Base-by-base conservation (phyloP, 139 green algal species). In the Deuterostichococcus epilithicus region DNA sequence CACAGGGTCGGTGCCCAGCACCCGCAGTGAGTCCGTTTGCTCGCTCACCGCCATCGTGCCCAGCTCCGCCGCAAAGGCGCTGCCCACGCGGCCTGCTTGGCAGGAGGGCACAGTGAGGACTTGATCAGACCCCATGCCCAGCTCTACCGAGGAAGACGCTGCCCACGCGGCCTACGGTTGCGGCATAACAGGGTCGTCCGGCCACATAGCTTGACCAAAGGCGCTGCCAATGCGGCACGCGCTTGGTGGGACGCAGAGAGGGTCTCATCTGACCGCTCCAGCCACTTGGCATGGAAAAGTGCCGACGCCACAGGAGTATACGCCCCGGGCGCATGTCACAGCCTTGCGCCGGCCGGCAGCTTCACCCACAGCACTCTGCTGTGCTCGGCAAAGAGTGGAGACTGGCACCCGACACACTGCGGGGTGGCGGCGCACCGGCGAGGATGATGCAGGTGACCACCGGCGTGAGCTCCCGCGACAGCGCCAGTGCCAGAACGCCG, bases 1-100 rank as follows among this genome's bases (percentile, higher is more conserved):
- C 33, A 98, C 93, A 0, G 96, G 96, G 82, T 99, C 96, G 0
- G 88, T 96, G 76, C 89, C 88, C 69, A 99, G 84, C 80, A 99
- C 93, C 1, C 95, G 83, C 80, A 99, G 88, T 28, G 91, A 96
- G 87, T 98, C 96, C 23, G 95, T 97, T 82, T 99, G 96, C 90
- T 99, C 96, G 20, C 93, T 97, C 35, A 99, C 95, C 87, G 96
- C 90, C 96, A 99, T 99, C 25, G 96, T 99, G 25, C 96, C 96
- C 68, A 99, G 87, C 89, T 99, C 96, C 23, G 96, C 96, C 32
- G 96, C 96, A 87, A 99, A 98, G 0, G 96, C 94, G 59, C 84
- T 94, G 45, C 96, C 96, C 23, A 99, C 95, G 3, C 96, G 80
- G 2, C 96, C 96, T 83, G 79, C 73, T n/a, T n/a, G n/a, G n/a